These are phyloP conservation scores for Eucalyptus sp. DNA, from an alignment of 345 rosid genomes.

Conservation along the genomic window DNA sequence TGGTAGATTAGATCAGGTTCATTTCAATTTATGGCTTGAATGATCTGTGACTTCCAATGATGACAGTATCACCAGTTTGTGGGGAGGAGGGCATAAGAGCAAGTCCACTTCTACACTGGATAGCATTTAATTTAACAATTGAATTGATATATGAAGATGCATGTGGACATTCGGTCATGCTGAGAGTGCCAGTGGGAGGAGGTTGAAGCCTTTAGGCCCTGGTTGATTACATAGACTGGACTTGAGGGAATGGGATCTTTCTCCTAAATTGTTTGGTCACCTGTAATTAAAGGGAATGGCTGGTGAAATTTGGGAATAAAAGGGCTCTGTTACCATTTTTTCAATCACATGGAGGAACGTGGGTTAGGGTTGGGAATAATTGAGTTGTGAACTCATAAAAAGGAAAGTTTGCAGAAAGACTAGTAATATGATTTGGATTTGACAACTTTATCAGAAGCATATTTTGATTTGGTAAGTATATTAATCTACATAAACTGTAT, in stretches of 20 bases:
- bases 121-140: not conserved
- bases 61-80: not conserved
- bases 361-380: not conserved
- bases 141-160: not conserved
- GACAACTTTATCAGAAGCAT: not conserved
- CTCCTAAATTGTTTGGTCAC: not conserved
- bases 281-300: not conserved
- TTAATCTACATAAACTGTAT: not conserved
- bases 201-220: not conserved
- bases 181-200: not conserved
- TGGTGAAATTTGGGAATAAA: not conserved
- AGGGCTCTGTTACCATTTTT: not conserved
- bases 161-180: not conserved
- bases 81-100: not conserved
- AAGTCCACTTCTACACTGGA: not conserved
- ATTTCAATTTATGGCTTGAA: not conserved
- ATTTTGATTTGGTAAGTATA: not conserved
- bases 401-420: not conserved
- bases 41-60: not conserved
- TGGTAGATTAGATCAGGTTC: not conserved
- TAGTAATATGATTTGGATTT: not conserved
- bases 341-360: not conserved
- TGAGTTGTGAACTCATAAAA: not conserved
- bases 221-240: not conserved
- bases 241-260: not conserved